These are phyloP conservation scores for Blepharisma undulans DNA, from an alignment of 169 alveolate species.

Conservation along the genomic window DNA sequence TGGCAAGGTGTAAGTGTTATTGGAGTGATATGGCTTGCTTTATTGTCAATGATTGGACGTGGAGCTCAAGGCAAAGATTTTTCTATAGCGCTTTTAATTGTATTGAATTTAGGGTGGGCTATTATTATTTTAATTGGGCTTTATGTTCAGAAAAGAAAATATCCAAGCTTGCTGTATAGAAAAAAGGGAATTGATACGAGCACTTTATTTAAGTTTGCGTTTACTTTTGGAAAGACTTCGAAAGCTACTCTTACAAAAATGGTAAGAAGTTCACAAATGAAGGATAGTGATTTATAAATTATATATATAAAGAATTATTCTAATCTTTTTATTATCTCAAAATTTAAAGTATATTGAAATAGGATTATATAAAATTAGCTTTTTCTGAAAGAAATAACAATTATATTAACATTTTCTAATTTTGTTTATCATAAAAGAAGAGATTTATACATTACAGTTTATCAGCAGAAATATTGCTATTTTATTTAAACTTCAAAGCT, in stretches of 20 bases:
- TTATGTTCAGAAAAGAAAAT: not conserved
- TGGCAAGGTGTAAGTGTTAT: not conserved
- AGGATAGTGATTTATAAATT: not conserved
- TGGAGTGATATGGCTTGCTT: not conserved
- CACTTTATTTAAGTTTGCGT: not conserved
- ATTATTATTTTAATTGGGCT: not conserved
- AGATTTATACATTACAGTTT: too few relatives aligned
- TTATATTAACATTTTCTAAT: too few relatives aligned
- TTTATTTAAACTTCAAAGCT: not conserved
- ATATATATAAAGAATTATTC: too few relatives aligned
- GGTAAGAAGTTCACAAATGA: not conserved
- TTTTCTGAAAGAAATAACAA: too few relatives aligned
- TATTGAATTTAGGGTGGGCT: not conserved
- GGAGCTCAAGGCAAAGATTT: not conserved
- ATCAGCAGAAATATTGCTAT: too few relatives aligned
- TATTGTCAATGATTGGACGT: not conserved
- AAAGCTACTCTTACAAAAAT: not conserved
- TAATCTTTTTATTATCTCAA: too few relatives aligned
- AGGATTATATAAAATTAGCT: too few relatives aligned
- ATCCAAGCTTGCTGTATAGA: not conserved
- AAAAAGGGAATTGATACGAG: not conserved
- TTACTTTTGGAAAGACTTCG: not conserved
- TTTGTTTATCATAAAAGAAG: too few relatives aligned
- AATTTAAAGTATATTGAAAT: too few relatives aligned
- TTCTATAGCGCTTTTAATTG: slow-evolving; percentile 17